These are phyloP conservation scores for Aspergillus fijiensis DNA, from an alignment of 2,329 filamentous ascomycete species.

Conservation along the genomic window DNA sequence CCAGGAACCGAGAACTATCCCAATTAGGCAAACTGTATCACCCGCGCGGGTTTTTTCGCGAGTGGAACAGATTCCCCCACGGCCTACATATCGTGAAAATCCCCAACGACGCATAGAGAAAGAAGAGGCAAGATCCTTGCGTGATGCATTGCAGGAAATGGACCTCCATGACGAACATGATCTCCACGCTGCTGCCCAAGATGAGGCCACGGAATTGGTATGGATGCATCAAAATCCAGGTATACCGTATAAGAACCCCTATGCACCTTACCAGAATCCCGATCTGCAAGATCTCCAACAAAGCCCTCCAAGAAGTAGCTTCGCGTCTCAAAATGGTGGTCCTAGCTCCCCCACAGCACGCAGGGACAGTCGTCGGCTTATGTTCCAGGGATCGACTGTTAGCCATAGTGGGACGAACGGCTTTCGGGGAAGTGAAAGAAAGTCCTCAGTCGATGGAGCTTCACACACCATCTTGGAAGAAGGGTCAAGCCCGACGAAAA, in stretches of 20 bases:
- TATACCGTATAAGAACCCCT: slow-evolving; percentile 49
- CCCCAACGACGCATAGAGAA: slow-evolving; percentile 57
- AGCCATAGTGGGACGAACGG: slow-evolving; percentile 3
- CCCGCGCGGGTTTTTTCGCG: slow-evolving; percentile 36
- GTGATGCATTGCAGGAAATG: slow-evolving; percentile 59
- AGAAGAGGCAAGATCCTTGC: slow-evolving; percentile 57
- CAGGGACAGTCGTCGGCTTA: slow-evolving; percentile 19
- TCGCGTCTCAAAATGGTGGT: slow-evolving; percentile 46
- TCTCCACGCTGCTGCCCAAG: slow-evolving; percentile 58
- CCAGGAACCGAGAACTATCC: slow-evolving; percentile 36
- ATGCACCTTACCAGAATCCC: slow-evolving; percentile 48
- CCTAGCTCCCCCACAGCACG: slow-evolving; percentile 13
- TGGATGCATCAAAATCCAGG: slow-evolving; percentile 61
- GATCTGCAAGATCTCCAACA: slow-evolving; percentile 42
- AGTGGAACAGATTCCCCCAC: slow-evolving; percentile 34
- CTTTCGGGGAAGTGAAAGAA: not conserved
- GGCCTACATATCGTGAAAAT: slow-evolving; percentile 54
- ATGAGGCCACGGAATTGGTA: slow-evolving; percentile 65
- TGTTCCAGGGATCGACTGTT: slow-evolving; percentile 21
- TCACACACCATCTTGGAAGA: slow-evolving; percentile 1
- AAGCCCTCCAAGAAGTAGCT: slow-evolving; percentile 45
- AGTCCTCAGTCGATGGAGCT: not conserved
- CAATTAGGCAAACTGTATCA: slow-evolving; percentile 37
- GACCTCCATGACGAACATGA: slow-evolving; percentile 56
- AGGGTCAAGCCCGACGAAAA: slow-evolving; percentile 19